These are phyloP conservation scores for Mucor lusitanicus DNA, from an alignment of 371 early-diverging fungal species.

Conservation along the genomic window DNA sequence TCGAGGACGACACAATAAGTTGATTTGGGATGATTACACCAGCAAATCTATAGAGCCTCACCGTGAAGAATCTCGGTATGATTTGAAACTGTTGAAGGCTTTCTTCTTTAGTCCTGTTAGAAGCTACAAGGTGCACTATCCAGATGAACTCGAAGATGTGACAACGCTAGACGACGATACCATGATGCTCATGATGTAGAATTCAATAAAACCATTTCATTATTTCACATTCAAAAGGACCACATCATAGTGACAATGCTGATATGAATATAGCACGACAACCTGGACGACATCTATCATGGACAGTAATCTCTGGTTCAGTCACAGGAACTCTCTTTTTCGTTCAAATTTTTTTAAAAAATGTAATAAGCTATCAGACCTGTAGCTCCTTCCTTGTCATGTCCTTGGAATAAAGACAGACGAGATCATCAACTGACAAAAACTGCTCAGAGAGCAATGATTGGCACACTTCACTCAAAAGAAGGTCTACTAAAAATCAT, in stretches of 20 bases:
- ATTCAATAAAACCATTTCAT: neutral
- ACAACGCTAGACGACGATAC: neutral
- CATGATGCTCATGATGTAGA: neutral
- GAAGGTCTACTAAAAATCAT: slow-evolving; percentile 47
- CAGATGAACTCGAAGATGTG: slow-evolving; percentile 1
- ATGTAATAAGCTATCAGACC: slow-evolving; percentile 43
- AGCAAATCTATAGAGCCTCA: slow-evolving; percentile 27
- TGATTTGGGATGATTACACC: slow-evolving; percentile 60
- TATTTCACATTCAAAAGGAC: no score
- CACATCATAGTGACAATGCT: no score
- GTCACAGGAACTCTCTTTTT: no score
- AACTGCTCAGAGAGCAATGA: slow-evolving; percentile 21
- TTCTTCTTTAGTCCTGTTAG: slow-evolving; percentile 48
- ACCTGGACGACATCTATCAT: no score
- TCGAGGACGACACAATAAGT: slow-evolving; percentile 68
- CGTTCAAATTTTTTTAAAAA: slow-evolving; percentile 13
- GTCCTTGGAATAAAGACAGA: slow-evolving; percentile 42
- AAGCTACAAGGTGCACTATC: slow-evolving; percentile 36
- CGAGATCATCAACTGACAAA: slow-evolving; percentile 53
- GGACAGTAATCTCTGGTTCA: no score
- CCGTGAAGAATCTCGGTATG: slow-evolving; percentile 28
- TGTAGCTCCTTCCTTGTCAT: slow-evolving; percentile 47
- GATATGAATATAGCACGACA: no score
- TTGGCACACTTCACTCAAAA: slow-evolving; percentile 50
- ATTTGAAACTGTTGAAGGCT: slow-evolving; percentile 45